These are phyloP conservation scores for Fusarium algeriense DNA, from an alignment of 2,329 filamentous ascomycete species.

Conservation along the genomic window DNA sequence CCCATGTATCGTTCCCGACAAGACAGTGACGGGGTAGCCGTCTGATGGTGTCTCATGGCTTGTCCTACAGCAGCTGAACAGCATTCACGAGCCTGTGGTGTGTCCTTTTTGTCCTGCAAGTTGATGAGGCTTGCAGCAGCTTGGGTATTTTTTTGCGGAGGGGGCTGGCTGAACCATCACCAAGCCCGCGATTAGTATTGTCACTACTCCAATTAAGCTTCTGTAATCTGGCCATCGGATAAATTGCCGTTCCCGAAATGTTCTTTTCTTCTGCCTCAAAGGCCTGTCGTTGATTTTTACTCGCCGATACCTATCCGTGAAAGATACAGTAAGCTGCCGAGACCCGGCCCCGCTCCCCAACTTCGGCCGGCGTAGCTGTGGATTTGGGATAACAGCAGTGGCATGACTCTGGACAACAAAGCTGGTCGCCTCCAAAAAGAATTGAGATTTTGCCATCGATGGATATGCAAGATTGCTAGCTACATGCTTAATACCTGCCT, in stretches of 20 bases:
- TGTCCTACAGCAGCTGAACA: conserved; percentile 26
- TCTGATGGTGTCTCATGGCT: conserved; percentile 21
- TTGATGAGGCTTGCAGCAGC: conserved; percentile 9
- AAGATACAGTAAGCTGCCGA: conserved; percentile 1
- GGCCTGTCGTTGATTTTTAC: neutral
- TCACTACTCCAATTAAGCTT: conserved; percentile 16
- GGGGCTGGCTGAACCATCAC: conserved; percentile 33
- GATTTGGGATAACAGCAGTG: conserved; percentile 9
- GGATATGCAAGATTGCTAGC: conserved; percentile 26
- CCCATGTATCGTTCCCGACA: neutral
- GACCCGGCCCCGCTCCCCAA: conserved; percentile 27
- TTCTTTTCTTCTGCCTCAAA: neutral
- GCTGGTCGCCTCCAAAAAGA: neutral
- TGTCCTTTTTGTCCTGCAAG: conserved; percentile 4
- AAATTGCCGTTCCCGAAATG: conserved; percentile 14
- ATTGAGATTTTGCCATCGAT: conserved; percentile 14
- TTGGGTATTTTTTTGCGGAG: conserved; percentile 1
- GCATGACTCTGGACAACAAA: conserved; percentile 28
- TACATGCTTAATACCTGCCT: conserved; percentile 9
- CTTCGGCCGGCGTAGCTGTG: conserved; percentile 17
- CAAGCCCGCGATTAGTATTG: conserved; percentile 18
- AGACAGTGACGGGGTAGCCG: conserved; percentile 34
- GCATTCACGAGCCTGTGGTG: conserved; percentile 11
- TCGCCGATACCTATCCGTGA: conserved; percentile 7
- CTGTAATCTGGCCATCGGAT: conserved; percentile 19